These are phyloP conservation scores for Yarrowia sp. DNA, from an alignment of 805 yeast species.

Conservation along the genomic window DNA sequence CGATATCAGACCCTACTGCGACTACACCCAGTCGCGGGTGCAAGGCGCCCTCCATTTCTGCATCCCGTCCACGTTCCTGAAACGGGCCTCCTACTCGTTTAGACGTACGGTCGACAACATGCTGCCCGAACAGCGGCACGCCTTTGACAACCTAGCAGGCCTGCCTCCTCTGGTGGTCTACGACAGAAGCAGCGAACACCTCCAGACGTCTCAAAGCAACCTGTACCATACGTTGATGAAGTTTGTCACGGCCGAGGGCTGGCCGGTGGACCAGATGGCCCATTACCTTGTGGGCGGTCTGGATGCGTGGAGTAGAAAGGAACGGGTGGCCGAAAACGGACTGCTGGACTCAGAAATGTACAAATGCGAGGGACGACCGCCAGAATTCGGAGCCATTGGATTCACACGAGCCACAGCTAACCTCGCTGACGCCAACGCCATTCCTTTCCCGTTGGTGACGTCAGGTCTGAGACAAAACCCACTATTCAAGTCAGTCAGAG, in stretches of 20 bases:
- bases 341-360: slow-evolving; percentile 25
- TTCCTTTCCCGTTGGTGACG: slow-evolving; percentile 44
- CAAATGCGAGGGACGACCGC: slow-evolving; percentile 27
- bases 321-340: not conserved
- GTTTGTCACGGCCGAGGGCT: slow-evolving; percentile 45
- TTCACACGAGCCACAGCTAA: slow-evolving; percentile 42
- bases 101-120: slow-evolving; percentile 51
- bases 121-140: slow-evolving; percentile 47
- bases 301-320: slow-evolving; percentile 36
- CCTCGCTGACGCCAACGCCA: slow-evolving; percentile 42
- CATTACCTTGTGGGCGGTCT: slow-evolving; percentile 47
- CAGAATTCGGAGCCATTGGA: slow-evolving; percentile 33
- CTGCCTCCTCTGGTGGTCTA: slow-evolving; percentile 55
- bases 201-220: slow-evolving; percentile 42
- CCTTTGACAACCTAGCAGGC: slow-evolving; percentile 44
- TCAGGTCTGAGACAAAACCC: slow-evolving; percentile 44
- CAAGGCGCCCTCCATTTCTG: slow-evolving; percentile 74
- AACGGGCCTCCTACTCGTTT: slow-evolving; percentile 74
- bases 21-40: slow-evolving; percentile 66
- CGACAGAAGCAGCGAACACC: slow-evolving; percentile 51
- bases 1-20: slow-evolving; percentile 84
- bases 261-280: slow-evolving; percentile 41
- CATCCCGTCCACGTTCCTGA: slow-evolving; percentile 86
- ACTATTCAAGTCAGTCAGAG: slow-evolving; percentile 42
- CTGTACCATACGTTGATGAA: slow-evolving; percentile 46